Evolutionary conservation across 1,139 yeast genomes (phyloP).

Genomic region (Eremothecium coryli): DNA sequence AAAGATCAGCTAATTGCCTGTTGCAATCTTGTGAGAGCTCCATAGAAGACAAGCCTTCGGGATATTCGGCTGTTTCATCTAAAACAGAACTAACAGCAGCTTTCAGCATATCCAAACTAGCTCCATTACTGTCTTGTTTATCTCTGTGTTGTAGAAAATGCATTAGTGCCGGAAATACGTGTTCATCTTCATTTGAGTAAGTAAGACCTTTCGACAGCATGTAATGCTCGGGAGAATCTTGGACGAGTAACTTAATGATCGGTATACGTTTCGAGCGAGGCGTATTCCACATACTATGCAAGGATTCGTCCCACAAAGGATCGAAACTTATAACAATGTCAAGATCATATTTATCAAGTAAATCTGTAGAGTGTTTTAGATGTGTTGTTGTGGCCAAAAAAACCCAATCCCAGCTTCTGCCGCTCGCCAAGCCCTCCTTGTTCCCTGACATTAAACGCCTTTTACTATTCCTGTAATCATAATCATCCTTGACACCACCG

Average conservation of each 20-base stretch:
- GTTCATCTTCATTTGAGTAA: conserved; percentile 10
- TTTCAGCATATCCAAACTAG: not conserved
- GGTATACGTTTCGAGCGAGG: conserved; percentile 28
- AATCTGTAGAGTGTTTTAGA: conserved; percentile 26
- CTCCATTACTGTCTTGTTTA: conserved; percentile 1
- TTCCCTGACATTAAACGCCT: conserved; percentile 4
- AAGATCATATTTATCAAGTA: conserved; percentile 30
- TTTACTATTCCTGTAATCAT: conserved; percentile 33
- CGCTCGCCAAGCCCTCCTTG: conserved; percentile 2
- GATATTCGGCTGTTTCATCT: not conserved
- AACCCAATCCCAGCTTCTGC: conserved; percentile 27
- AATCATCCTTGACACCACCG: conserved; percentile 31
- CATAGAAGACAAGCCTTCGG: not conserved
- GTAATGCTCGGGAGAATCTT: conserved; percentile 37
- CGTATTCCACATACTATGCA: conserved; percentile 25
- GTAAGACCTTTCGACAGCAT: conserved; percentile 12
- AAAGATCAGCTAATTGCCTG: not conserved
- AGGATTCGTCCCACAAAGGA: conserved; percentile 37
- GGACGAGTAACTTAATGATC: conserved; percentile 35
- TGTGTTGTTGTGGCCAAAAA: conserved; percentile 38
- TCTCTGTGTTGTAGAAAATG: conserved; percentile 18
- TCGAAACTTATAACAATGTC: conserved; percentile 55
- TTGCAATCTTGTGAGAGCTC: not conserved
- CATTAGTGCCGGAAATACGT: conserved; percentile 16
- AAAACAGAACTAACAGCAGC: not conserved